These are phyloP conservation scores for Polysphondylium violaceum DNA, from an alignment of 78 protist species.

Conservation along the genomic window DNA sequence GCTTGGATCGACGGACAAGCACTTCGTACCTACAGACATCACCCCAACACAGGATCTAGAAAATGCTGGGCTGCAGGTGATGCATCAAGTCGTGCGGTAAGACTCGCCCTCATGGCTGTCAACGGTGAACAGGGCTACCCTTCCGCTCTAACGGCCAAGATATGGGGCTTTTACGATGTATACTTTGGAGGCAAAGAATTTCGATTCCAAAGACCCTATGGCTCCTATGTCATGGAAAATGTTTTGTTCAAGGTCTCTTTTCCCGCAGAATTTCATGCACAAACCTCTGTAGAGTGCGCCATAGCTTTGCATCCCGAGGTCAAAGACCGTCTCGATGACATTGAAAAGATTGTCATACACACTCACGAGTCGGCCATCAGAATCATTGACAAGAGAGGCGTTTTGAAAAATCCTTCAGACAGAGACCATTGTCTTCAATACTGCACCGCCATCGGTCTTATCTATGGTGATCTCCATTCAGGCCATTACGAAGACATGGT, in stretches of 20 bases:
- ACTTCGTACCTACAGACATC: slow-evolving; percentile 82
- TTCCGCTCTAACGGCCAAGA: slow-evolving; percentile 45
- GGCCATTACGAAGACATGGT: slow-evolving; percentile 72
- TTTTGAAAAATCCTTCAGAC: slow-evolving; percentile 74
- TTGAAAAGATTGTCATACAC: slow-evolving; percentile 38
- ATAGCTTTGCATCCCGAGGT: slow-evolving; percentile 43
- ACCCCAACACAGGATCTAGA: slow-evolving; percentile 83
- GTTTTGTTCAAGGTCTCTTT: slow-evolving; percentile 80
- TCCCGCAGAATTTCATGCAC: slow-evolving; percentile 88
- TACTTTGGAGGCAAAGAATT: slow-evolving; percentile 47
- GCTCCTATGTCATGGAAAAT: slow-evolving; percentile 80
- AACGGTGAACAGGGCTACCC: slow-evolving; percentile 87
- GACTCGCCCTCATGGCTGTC: slow-evolving; percentile 39
- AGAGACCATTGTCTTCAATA: slow-evolving; percentile 86
- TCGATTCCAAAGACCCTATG: slow-evolving; percentile 34
- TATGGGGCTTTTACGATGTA: slow-evolving; percentile 85
- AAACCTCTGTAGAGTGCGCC: slow-evolving; percentile 83
- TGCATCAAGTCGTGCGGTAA: slow-evolving; percentile 76
- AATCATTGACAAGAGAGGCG: slow-evolving; percentile 84
- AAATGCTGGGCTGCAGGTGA: slow-evolving; percentile 90
- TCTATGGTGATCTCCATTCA: slow-evolving; percentile 65
- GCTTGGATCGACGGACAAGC: slow-evolving; percentile 80
- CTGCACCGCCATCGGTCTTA: slow-evolving; percentile 73
- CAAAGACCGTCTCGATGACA: background rate
- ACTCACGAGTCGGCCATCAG: slow-evolving; percentile 81